phyloP scores from a whole-genome alignment of 768 basidiomycete species.

The Boletus sp. region DNA sequence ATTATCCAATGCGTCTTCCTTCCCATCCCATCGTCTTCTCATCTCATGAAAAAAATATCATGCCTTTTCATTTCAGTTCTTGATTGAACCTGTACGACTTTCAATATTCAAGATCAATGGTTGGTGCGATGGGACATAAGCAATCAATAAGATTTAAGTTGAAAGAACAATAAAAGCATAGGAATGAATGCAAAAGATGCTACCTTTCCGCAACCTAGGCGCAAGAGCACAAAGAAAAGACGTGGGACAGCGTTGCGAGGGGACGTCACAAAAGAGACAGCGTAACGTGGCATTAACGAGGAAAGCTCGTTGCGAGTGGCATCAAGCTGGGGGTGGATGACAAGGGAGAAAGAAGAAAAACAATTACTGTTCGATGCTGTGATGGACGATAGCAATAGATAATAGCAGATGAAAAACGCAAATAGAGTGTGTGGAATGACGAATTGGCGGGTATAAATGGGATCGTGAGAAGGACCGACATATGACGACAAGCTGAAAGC shows the following conservation, averaged over 20 bases:
- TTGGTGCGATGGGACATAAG: conserved; percentile 3
- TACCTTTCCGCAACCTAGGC: conserved; percentile 3
- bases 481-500: conserved; percentile 25
- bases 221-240: neutral
- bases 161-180: neutral
- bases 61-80: neutral
- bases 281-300: conserved; percentile 13
- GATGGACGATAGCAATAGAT: conserved; percentile 35
- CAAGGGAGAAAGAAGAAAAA: neutral
- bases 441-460: conserved; percentile 12
- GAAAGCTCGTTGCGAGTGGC: conserved; percentile 16
- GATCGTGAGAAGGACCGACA: conserved; percentile 12
- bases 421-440: conserved; percentile 24
- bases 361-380: conserved; percentile 12
- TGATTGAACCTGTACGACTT: neutral
- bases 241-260: conserved; percentile 11
- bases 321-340: conserved; percentile 1
- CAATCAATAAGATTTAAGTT: conserved; percentile 18
- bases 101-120: neutral
- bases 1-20: conserved; percentile 18
- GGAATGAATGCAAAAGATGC: neutral
- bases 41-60: neutral
- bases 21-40: too few species aligned
- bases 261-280: conserved; percentile 14
- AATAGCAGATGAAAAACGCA: conserved; percentile 29